Conservation (phyloP, 768 basidiomycete genomes). For the Amanita subjunquillea region DNA sequence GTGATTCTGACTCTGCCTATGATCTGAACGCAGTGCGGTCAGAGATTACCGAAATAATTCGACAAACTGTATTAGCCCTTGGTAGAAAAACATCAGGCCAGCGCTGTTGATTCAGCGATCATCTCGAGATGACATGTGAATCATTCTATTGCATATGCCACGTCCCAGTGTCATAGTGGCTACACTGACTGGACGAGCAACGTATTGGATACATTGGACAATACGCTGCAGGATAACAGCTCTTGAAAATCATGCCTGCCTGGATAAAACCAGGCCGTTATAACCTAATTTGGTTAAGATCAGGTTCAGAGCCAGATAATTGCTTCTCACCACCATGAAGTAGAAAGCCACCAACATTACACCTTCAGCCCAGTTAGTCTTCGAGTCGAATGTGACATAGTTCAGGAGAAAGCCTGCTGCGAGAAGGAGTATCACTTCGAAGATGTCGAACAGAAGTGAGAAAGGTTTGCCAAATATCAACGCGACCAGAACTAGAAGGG, state of each 20-base stretch:
- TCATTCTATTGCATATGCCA: neutral
- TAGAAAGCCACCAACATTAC: slow-evolving; percentile 58
- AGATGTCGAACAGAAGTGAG: slow-evolving; percentile 55
- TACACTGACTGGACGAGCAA: neutral
- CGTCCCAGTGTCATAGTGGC: neutral
- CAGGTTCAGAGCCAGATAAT: neutral
- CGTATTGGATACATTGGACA: neutral
- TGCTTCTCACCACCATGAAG: slow-evolving; percentile 40
- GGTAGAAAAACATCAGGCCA: slow-evolving; percentile 37
- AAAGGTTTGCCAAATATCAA: slow-evolving; percentile 60
- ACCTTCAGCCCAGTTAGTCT: slow-evolving; percentile 75
- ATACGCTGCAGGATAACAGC: slow-evolving; percentile 14
- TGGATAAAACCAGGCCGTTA: slow-evolving; percentile 25
- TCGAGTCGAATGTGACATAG: slow-evolving; percentile 66
- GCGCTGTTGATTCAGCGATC: neutral
- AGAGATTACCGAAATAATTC: slow-evolving; percentile 43
- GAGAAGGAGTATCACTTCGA: slow-evolving; percentile 40
- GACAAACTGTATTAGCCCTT: slow-evolving; percentile 39
- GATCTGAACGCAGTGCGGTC: slow-evolving; percentile 26
- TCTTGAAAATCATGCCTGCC: slow-evolving; percentile 20
- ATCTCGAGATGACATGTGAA: neutral
- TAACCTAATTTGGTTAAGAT: slow-evolving; percentile 9
- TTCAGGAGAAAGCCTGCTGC: slow-evolving; percentile 69
- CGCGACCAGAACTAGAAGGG: slow-evolving; percentile 53
- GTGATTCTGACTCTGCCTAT: neutral